Conservation (phyloP, 1,139 yeast genomes). For the Debaryomyces coudertii region DNA sequence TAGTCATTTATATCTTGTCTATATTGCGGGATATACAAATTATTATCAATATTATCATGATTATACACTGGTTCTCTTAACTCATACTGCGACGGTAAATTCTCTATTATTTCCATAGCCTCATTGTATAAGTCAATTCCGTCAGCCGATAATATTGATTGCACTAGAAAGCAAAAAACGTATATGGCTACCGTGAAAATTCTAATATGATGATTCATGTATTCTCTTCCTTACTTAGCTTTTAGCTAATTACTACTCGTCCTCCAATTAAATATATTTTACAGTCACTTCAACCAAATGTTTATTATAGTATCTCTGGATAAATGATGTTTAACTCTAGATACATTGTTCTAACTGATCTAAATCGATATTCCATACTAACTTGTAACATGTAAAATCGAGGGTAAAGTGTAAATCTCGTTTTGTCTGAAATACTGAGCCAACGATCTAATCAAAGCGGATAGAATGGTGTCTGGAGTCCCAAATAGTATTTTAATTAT, state of each 20-base stretch:
- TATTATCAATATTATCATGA: constrained; percentile 28
- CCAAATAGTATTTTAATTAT: background rate
- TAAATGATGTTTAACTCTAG: background rate
- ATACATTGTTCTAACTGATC: background rate
- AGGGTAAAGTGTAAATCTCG: constrained; percentile 1
- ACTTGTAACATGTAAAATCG: constrained; percentile 1
- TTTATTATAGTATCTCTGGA: background rate
- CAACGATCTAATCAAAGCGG: constrained; percentile 7
- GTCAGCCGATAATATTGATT: background rate
- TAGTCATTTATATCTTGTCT: constrained; percentile 19
- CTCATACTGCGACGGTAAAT: constrained; percentile 9
- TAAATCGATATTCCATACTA: background rate
- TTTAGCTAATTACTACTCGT: background rate
- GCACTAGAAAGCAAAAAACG: background rate
- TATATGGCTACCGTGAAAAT: background rate
- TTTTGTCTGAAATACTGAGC: background rate
- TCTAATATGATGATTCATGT: background rate
- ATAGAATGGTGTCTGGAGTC: background rate
- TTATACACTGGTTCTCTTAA: constrained; percentile 20
- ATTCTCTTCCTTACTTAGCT: background rate
- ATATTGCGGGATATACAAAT: constrained; percentile 28
- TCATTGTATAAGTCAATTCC: constrained; percentile 11
- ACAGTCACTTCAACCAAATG: background rate
- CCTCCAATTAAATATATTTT: background rate
- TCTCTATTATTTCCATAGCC: constrained; percentile 14